Conservation (phyloP, 2,329 filamentous ascomycete genomes). For the Ophiocordyceps robertsii region DNA sequence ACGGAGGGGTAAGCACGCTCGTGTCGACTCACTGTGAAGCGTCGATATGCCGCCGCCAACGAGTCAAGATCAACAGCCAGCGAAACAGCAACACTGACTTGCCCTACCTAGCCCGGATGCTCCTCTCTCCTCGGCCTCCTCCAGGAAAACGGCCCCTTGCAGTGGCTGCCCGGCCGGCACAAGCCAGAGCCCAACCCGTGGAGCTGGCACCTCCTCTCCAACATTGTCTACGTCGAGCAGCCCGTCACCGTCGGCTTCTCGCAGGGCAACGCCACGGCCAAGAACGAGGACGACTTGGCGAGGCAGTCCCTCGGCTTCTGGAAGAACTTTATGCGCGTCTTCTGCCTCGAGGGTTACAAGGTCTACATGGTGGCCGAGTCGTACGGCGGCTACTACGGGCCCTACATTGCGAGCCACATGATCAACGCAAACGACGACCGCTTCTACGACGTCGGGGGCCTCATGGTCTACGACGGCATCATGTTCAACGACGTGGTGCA, state of each 20-base stretch:
- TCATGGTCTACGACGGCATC: slow-evolving; percentile 61
- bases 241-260: slow-evolving; percentile 56
- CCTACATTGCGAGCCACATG: slow-evolving; percentile 63
- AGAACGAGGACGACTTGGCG: slow-evolving; percentile 53
- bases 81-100: not conserved
- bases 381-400: slow-evolving; percentile 55
- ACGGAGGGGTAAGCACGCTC: slow-evolving; percentile 35
- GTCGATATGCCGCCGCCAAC: too few relatives aligned
- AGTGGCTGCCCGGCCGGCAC: slow-evolving; percentile 58
- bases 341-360: slow-evolving; percentile 52
- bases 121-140: slow-evolving; percentile 54
- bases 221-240: slow-evolving; percentile 61
- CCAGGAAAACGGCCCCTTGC: slow-evolving; percentile 65
- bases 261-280: slow-evolving; percentile 49
- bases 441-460: slow-evolving; percentile 55
- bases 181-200: slow-evolving; percentile 53
- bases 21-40: too few relatives aligned
- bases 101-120: slow-evolving; percentile 30
- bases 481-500: slow-evolving; percentile 37
- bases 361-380: slow-evolving; percentile 62
- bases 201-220: slow-evolving; percentile 39
- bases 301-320: slow-evolving; percentile 66
- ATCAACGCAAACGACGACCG: slow-evolving; percentile 49
- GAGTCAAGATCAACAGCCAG: not conserved
- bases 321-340: slow-evolving; percentile 63